Percentiles rank a stretch among this genome's conserved stretches.
These are phyloP conservation scores for Heliocybe sulcata DNA, from an alignment of 1,284 basidiomycete species.

Conservation along the genomic window DNA sequence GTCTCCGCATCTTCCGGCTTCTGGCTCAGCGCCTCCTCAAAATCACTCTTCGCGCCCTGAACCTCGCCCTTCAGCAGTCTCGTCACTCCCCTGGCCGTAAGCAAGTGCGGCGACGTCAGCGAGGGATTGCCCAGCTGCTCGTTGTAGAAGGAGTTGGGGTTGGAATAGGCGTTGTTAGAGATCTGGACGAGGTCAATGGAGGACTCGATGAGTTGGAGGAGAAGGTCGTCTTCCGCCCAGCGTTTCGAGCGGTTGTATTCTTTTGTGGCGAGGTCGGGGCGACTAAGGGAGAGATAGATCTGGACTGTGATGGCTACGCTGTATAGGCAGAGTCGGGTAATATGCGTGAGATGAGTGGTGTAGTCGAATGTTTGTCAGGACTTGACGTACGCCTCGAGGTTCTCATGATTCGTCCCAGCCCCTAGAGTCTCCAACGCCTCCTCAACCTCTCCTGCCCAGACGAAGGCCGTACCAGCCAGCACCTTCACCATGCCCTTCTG, in stretches of 20 bases:
- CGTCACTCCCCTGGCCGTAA: slow-evolving; percentile 80
- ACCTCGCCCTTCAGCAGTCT: slow-evolving; percentile 79
- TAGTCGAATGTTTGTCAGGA: slow-evolving; percentile 9
- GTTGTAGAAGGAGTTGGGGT: slow-evolving; percentile 81
- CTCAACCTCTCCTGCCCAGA: slow-evolving; percentile 77
- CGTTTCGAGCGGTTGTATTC: slow-evolving; percentile 76
- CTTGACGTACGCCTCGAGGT: slow-evolving; percentile 74
- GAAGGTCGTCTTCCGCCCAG: slow-evolving; percentile 84
- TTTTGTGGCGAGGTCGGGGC: slow-evolving; percentile 81
- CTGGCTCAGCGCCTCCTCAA: slow-evolving; percentile 69
- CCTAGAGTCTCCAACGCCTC: slow-evolving; percentile 87
- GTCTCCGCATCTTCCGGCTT: slow-evolving; percentile 58
- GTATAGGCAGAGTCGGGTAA: too few relatives aligned
- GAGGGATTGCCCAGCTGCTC: slow-evolving; percentile 88
- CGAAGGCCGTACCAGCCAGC: slow-evolving; percentile 80
- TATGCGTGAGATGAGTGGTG: neutral
- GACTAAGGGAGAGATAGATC: slow-evolving; percentile 79
- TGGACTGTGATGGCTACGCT: slow-evolving; percentile 81
- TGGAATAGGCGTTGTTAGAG: slow-evolving; percentile 66
- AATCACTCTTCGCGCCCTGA: slow-evolving; percentile 77
- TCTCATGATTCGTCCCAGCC: slow-evolving; percentile 59
- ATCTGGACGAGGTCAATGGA: slow-evolving; percentile 72
- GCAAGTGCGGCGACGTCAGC: slow-evolving; percentile 63
- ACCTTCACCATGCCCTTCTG: slow-evolving; percentile 71
- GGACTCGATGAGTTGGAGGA: slow-evolving; percentile 87